Percentiles rank a stretch among this genome's conserved stretches.
phyloP scores from a whole-genome alignment of 140 eudicot genomes.

The Flaveria floridana region DNA sequence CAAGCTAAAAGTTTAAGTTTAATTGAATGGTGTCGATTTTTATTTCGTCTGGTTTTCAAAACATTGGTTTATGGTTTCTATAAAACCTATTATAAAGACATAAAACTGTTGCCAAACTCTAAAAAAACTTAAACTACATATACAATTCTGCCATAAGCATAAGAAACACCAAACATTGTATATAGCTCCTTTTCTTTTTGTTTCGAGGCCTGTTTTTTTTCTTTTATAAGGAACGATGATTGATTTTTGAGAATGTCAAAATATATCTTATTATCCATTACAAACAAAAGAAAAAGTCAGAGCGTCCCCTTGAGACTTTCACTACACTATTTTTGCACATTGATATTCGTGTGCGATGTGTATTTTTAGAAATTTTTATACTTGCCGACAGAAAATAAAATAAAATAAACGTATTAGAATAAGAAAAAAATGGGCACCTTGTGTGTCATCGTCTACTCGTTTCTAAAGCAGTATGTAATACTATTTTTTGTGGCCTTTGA shows the following conservation, averaged over 20 bases:
- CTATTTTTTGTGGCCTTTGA: too few relatives aligned
- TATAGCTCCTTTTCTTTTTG: not conserved
- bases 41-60: not conserved
- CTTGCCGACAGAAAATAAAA: constrained; percentile 36
- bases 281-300: constrained; percentile 29
- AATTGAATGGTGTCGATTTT: too few relatives aligned
- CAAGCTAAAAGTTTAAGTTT: too few relatives aligned
- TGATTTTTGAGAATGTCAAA: constrained; percentile 41
- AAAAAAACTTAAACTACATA: not conserved
- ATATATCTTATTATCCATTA: not conserved
- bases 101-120: not conserved
- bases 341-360: constrained; percentile 16
- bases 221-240: constrained; percentile 15
- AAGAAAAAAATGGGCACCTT: constrained; percentile 28
- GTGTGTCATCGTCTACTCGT: constrained; percentile 16
- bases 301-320: constrained; percentile 27
- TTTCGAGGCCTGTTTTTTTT: not conserved
- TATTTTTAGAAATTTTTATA: constrained; percentile 22
- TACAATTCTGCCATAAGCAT: not conserved
- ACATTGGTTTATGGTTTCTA: not conserved
- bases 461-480: not conserved
- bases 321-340: constrained; percentile 20
- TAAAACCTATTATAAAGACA: not conserved
- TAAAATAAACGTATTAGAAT: constrained; percentile 7
- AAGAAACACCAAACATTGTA: not conserved